phyloP scores from a whole-genome alignment of 441 rosid species.

The Pelargonium australe region DNA sequence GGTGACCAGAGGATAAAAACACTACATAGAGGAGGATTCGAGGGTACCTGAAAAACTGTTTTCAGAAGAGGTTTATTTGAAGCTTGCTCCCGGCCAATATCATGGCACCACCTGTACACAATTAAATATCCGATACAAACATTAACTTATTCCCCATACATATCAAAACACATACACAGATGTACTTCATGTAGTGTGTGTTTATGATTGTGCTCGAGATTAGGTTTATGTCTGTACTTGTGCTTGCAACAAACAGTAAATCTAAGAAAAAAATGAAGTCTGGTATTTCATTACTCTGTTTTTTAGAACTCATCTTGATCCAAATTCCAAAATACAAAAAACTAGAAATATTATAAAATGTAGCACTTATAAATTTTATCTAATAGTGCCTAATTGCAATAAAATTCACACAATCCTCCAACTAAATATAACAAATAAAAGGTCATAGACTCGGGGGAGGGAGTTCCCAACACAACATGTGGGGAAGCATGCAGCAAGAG shows the following conservation, averaged over 20 bases:
- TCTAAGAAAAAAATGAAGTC: neutral
- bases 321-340: neutral
- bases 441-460: neutral
- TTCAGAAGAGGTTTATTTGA: constrained; percentile 86
- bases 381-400: neutral
- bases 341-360: neutral
- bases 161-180: neutral
- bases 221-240: too few relatives aligned
- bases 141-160: constrained; percentile 10
- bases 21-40: neutral
- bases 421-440: constrained; percentile 4
- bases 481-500: constrained; percentile 4
- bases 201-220: neutral
- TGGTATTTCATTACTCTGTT: neutral
- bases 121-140: constrained; percentile 21
- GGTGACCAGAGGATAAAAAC: constrained; percentile 2
- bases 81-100: constrained; percentile 91
- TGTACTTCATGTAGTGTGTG: neutral
- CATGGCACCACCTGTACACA: constrained; percentile 88
- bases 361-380: neutral
- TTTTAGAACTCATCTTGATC: neutral
- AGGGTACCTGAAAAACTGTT: constrained; percentile 76
- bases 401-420: neutral
- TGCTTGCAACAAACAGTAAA: too few relatives aligned
- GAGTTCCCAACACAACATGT: neutral